These are phyloP conservation scores for Russula olivacea DNA, from an alignment of 768 basidiomycete genomes.

Conservation along the genomic window DNA sequence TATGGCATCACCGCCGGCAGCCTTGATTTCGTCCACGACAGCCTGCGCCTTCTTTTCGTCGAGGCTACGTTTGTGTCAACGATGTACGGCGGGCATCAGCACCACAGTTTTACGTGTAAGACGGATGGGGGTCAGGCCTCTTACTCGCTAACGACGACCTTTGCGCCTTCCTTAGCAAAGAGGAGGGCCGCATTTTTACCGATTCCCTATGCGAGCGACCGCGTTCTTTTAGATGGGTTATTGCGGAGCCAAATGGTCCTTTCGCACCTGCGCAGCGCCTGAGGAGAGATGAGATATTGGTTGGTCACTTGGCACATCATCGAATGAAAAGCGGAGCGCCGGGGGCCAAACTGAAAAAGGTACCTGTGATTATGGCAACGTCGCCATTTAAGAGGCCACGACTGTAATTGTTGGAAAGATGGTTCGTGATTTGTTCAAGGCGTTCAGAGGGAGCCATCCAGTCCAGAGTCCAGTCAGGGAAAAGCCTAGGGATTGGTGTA, in stretches of 20 bases:
- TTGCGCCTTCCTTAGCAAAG: conserved; percentile 82
- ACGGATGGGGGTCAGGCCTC: conserved; percentile 13
- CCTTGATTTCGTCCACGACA: conserved; percentile 69
- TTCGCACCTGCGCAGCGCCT: conserved; percentile 70
- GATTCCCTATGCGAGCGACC: conserved; percentile 53
- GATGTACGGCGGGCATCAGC: conserved; percentile 6
- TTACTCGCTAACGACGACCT: conserved; percentile 80
- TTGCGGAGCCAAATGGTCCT: neutral
- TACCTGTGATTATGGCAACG: conserved; percentile 83
- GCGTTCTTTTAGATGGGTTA: neutral
- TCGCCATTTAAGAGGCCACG: conserved; percentile 66
- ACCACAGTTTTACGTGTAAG: conserved; percentile 13
- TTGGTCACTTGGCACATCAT: neutral
- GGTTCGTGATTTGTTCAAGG: conserved; percentile 65
- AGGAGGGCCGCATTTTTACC: conserved; percentile 68
- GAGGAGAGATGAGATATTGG: conserved; percentile 1
- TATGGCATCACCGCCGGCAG: conserved; percentile 65
- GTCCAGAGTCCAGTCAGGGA: too few relatives aligned
- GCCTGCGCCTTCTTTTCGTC: conserved; percentile 61
- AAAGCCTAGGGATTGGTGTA: neutral
- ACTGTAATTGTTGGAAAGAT: conserved; percentile 47
- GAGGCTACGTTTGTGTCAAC: conserved; percentile 41
- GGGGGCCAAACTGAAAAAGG: conserved; percentile 30
- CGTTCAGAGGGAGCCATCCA: conserved; percentile 32
- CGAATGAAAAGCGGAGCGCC: conserved; percentile 12